A percentile compares a stretch with the other conserved stretches of the same genome.
Conservation (phyloP, 2,329 filamentous ascomycete genomes). For the Penicillium janthinellum region DNA sequence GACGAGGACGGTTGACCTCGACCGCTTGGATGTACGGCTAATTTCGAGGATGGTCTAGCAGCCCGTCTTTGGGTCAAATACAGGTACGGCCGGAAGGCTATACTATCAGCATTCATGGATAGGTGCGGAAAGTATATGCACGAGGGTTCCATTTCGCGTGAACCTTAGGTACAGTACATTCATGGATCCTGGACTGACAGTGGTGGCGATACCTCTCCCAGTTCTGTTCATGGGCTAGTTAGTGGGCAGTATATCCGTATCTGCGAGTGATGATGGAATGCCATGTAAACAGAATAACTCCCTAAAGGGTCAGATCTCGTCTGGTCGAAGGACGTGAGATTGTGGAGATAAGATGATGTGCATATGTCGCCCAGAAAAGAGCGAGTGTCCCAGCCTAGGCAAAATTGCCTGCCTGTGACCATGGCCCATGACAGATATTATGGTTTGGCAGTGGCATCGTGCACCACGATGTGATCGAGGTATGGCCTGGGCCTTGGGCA, state of each 20-base stretch:
- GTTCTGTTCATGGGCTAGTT: too few relatives aligned
- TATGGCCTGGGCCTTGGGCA: neutral
- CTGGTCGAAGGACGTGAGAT: neutral
- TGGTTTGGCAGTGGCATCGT: neutral
- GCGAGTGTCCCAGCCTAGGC: neutral
- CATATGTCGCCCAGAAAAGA: neutral
- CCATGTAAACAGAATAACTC: too few relatives aligned
- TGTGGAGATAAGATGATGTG: neutral
- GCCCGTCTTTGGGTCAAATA: too few relatives aligned
- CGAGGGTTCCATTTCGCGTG: too few relatives aligned
- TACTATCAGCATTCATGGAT: neutral
- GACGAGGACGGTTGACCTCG: neutral
- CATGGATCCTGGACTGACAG: neutral
- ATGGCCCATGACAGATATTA: neutral
- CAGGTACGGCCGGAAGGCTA: neutral
- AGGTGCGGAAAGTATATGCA: too few relatives aligned
- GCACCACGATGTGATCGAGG: neutral
- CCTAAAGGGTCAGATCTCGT: too few relatives aligned
- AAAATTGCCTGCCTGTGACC: neutral
- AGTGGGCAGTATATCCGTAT: neutral
- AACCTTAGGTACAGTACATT: too few relatives aligned
- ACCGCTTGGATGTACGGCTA: neutral
- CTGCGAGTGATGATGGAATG: too few relatives aligned
- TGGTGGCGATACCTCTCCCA: neutral
- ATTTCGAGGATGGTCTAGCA: neutral